Evolutionary conservation across 2,329 filamentous ascomycete genomes (phyloP), one percentile per base, ranked within the genome.

Genomic region (Nemania abortiva): DNA sequence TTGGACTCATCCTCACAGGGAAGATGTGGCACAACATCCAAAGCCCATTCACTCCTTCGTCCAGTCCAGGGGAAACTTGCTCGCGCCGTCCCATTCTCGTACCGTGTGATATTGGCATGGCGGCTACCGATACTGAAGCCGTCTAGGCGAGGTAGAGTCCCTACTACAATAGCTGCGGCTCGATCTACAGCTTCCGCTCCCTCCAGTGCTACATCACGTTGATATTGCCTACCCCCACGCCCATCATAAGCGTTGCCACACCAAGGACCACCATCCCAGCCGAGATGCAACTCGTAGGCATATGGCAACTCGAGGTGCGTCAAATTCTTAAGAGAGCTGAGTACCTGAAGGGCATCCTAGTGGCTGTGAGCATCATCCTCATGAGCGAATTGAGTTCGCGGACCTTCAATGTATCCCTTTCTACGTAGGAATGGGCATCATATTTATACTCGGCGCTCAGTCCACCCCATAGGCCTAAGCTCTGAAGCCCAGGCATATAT

Each of bases 11-110:
- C 55, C 39, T 11, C 11, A 37, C 11, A 37, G 34, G 63, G 39
- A 34, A 6, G 2, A n/a, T 24, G 3, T 9, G 63, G 66, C 3
- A 66, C 18, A 9, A 10, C 3, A 6, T 66, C 57, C 66, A 52
- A 45, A 4, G 60, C 31, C 62, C 59, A 71, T 52, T 71, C 54
- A 13, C 61, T 47, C 7, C 61, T 42, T n/a, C 66, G 39, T 37
- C 66, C 63, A 6, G 65, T 64, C 69, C 69, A 71, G 10, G 66
- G 58, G 9, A 66, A 71, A 20, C 18, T 53, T 22, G 55, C 58
- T 22, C 31, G 15, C 27, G 63, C 1, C 31, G 62, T 66, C 42
- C 66, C 69, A 42, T 69, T 69, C 15, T 69, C 58, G 18, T 63
- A 53, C 7, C 62, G 59, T 13, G 59, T 69, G 22, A 71, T 47